Conservation (phyloP, 2,329 filamentous ascomycete species). For the Cladophialophora exuberans region DNA sequence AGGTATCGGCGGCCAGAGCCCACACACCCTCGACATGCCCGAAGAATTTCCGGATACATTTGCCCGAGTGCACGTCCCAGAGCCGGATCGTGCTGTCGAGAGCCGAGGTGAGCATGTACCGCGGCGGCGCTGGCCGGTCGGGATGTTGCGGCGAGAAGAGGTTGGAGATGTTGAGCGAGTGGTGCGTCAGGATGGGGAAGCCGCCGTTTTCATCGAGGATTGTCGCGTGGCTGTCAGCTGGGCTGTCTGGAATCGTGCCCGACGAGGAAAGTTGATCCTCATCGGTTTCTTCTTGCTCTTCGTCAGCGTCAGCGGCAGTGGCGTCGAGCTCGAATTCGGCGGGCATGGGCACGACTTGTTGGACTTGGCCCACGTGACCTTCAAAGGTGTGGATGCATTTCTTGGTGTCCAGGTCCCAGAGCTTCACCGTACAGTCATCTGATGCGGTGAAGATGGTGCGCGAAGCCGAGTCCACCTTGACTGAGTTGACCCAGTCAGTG, state of each 20-base stretch:
- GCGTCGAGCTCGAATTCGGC: slow-evolving; percentile 89
- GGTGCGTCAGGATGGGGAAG: slow-evolving; percentile 13
- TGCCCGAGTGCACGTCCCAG: slow-evolving; percentile 84
- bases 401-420: slow-evolving; percentile 90
- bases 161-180: slow-evolving; percentile 51
- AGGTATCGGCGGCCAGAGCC: slow-evolving; percentile 84
- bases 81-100: slow-evolving; percentile 89
- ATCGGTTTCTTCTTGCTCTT: slow-evolving; percentile 41
- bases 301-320: slow-evolving; percentile 54
- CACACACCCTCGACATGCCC: slow-evolving; percentile 96
- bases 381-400: slow-evolving; percentile 76
- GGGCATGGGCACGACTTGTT: slow-evolving; percentile 84
- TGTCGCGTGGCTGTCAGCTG: slow-evolving; percentile 25
- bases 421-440: slow-evolving; percentile 85
- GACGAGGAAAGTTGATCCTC: too few relatives aligned
- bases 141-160: slow-evolving; percentile 43
- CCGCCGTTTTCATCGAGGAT: slow-evolving; percentile 17
- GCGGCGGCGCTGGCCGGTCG: slow-evolving; percentile 72
- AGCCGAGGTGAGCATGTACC: slow-evolving; percentile 91
- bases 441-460: slow-evolving; percentile 90
- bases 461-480: slow-evolving; percentile 79
- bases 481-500: slow-evolving; percentile 94
- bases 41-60: slow-evolving; percentile 89
- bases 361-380: slow-evolving; percentile 92
- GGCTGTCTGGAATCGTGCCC: slow-evolving; percentile 29